These are phyloP conservation scores for Coprinellus micaceus DNA, from an alignment of 768 basidiomycete species.

Conservation along the genomic window DNA sequence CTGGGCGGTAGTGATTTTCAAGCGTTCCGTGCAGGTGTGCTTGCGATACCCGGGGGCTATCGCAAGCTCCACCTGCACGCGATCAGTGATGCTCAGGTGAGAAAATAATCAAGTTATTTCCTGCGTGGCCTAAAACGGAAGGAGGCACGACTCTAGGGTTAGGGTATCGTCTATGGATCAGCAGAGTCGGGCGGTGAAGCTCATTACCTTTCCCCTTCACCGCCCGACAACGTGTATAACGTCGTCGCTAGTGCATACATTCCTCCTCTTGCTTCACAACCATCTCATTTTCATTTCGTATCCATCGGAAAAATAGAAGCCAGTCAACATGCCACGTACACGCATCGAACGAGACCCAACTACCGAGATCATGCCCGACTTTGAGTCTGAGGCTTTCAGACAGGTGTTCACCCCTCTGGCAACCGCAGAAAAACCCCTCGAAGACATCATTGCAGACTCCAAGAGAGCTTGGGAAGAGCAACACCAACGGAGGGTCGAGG, in stretches of 20 bases:
- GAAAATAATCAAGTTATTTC: too few relatives aligned
- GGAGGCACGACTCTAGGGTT: too few relatives aligned
- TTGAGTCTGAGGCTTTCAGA: neutral
- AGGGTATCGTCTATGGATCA: too few relatives aligned
- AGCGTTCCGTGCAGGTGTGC: too few relatives aligned
- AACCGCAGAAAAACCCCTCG: neutral
- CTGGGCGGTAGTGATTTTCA: neutral
- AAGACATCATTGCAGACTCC: neutral
- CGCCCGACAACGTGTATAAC: neutral
- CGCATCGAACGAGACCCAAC: conserved; percentile 5
- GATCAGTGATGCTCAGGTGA: neutral
- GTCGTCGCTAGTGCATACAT: neutral
- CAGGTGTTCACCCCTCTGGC: neutral
- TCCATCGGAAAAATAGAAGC: neutral
- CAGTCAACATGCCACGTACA: neutral
- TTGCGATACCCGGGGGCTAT: too few relatives aligned
- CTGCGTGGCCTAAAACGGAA: too few relatives aligned
- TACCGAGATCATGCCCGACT: conserved; percentile 8
- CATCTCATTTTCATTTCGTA: neutral
- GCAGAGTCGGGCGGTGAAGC: too few relatives aligned
- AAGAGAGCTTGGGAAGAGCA: neutral
- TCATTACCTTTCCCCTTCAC: neutral
- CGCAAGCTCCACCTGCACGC: too few relatives aligned
- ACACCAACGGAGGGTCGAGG: neutral
- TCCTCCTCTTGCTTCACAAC: neutral